A percentile compares a stretch with the other conserved stretches of the same genome.
phyloP scores from a whole-genome alignment of 2,329 filamentous ascomycete species.

The Aaosphaeria arxii region DNA sequence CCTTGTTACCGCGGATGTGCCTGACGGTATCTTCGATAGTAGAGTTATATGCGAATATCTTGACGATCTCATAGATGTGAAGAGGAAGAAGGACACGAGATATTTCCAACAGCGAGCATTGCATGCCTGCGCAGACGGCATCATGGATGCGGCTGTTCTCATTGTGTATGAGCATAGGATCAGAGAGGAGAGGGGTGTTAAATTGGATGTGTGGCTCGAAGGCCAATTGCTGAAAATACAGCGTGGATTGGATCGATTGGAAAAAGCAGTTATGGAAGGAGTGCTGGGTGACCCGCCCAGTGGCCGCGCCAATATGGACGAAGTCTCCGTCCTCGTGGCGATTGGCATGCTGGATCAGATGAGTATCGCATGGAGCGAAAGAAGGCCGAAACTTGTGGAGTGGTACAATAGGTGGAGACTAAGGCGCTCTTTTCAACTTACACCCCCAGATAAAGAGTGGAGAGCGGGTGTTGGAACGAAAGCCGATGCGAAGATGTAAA shows the following conservation, averaged over 20 bases:
- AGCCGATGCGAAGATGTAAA: slow-evolving; percentile 1
- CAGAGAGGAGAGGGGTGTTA: slow-evolving; percentile 16
- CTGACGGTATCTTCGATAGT: slow-evolving; percentile 27
- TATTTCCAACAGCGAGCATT: slow-evolving; percentile 22
- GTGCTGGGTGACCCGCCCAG: slow-evolving; percentile 8
- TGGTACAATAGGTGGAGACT: slow-evolving; percentile 23
- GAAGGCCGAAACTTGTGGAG: slow-evolving; percentile 13
- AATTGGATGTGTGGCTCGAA: slow-evolving; percentile 25
- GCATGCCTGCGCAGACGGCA: slow-evolving; percentile 25
- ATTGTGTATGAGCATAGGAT: slow-evolving; percentile 25
- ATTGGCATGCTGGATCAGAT: slow-evolving; percentile 9
- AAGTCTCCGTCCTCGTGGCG: slow-evolving; percentile 21
- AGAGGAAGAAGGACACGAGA: slow-evolving; percentile 8
- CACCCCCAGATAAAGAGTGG: slow-evolving; percentile 19
- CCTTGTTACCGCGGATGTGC: slow-evolving; percentile 19
- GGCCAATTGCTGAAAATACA: slow-evolving; percentile 26
- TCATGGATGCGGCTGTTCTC: slow-evolving; percentile 27
- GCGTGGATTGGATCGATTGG: slow-evolving; percentile 21
- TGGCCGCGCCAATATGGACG: slow-evolving; percentile 12
- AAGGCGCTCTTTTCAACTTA: slow-evolving; percentile 16
- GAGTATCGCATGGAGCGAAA: slow-evolving; percentile 15
- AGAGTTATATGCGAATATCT: slow-evolving; percentile 28
- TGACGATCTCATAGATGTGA: slow-evolving; percentile 7
- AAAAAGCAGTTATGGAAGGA: slow-evolving; percentile 12
- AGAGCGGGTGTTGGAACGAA: neutral